Conservation (phyloP, 495 filamentous ascomycete species). For the Daldinia vernicosa region DNA sequence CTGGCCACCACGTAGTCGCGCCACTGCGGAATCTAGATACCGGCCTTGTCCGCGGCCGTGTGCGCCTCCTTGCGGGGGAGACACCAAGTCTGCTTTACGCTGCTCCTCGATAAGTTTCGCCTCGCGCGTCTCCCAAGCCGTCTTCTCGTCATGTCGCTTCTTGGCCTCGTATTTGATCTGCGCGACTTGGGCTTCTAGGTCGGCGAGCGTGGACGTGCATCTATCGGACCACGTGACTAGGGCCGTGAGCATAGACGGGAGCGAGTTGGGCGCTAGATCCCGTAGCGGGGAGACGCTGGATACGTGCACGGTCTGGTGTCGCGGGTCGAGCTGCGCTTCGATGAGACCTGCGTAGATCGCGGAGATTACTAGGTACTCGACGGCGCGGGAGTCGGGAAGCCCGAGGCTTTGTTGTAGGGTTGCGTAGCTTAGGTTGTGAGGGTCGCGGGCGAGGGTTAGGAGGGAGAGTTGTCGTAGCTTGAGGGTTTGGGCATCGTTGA, state of each 20-base stretch:
- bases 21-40: slow-evolving; percentile 26
- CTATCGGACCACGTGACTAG: slow-evolving; percentile 78
- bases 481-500: slow-evolving; percentile 75
- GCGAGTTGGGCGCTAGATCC: slow-evolving; percentile 76
- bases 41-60: slow-evolving; percentile 49
- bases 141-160: slow-evolving; percentile 60
- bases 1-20: slow-evolving; percentile 32
- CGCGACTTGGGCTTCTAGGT: slow-evolving; percentile 76
- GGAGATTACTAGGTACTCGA: slow-evolving; percentile 90
- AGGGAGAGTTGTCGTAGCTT: slow-evolving; percentile 94
- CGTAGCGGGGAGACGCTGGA: slow-evolving; percentile 83
- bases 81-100: slow-evolving; percentile 38
- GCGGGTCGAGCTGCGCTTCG: slow-evolving; percentile 81
- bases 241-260: slow-evolving; percentile 70
- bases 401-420: slow-evolving; percentile 71
- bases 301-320: slow-evolving; percentile 73
- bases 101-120: slow-evolving; percentile 54
- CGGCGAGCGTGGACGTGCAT: slow-evolving; percentile 76
- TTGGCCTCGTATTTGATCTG: slow-evolving; percentile 64
- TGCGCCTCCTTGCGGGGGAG: slow-evolving; percentile 38
- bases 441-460: slow-evolving; percentile 73
- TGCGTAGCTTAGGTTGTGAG: slow-evolving; percentile 72
- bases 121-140: slow-evolving; percentile 56
- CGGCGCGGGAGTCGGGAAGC: slow-evolving; percentile 70
- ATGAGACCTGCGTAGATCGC: slow-evolving; percentile 88